phyloP scores from a whole-genome alignment of 768 basidiomycete species.

The Cyathus striatus region DNA sequence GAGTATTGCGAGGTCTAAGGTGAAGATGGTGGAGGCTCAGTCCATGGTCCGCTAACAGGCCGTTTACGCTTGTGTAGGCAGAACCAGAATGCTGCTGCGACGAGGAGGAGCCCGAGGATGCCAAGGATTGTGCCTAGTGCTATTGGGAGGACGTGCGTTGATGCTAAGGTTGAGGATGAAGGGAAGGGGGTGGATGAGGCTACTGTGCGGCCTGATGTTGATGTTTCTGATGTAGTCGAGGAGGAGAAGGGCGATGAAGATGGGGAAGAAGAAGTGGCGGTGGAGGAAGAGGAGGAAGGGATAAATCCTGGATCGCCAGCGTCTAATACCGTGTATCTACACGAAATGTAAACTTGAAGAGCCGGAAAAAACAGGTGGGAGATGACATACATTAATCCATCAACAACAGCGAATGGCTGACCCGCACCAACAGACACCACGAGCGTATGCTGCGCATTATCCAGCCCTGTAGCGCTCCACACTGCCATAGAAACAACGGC shows the following conservation, averaged over 20 bases:
- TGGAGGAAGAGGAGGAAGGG: slow-evolving; percentile 2
- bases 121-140: slow-evolving; percentile 28
- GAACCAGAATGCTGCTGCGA: slow-evolving; percentile 22
- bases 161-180: slow-evolving; percentile 12
- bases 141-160: slow-evolving; percentile 20
- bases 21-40: too few relatives aligned
- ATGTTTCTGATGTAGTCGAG: too few relatives aligned
- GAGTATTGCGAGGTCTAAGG: too few relatives aligned
- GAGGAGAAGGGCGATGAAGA: too few relatives aligned
- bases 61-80: too few relatives aligned
- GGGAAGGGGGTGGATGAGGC: slow-evolving; percentile 14
- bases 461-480: slow-evolving; percentile 28
- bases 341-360: not conserved
- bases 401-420: slow-evolving; percentile 31
- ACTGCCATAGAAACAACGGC: slow-evolving; percentile 28
- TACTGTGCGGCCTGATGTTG: slow-evolving; percentile 8
- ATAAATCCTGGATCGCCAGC: slow-evolving; percentile 8
- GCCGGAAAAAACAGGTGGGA: slow-evolving; percentile 3
- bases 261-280: slow-evolving; percentile 8
- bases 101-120: slow-evolving; percentile 21
- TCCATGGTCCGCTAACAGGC: too few relatives aligned
- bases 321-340: slow-evolving; percentile 18
- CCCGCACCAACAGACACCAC: slow-evolving; percentile 30
- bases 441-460: slow-evolving; percentile 28
- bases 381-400: slow-evolving; percentile 32